phyloP scores from a whole-genome alignment of 345 rosid species.

The Anastatica hierochuntica region DNA sequence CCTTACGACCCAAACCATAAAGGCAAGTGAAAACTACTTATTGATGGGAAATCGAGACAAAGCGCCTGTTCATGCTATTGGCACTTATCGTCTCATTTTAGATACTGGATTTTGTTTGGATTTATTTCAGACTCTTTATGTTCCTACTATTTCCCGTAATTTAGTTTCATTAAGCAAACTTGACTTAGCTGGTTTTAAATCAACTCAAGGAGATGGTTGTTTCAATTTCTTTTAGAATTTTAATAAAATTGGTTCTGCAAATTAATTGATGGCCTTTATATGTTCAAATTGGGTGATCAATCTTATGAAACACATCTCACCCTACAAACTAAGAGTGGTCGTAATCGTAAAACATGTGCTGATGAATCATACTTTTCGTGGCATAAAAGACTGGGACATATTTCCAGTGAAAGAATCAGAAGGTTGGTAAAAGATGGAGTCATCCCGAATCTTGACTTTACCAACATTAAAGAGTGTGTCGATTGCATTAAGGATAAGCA shows the following conservation, averaged over 20 bases:
- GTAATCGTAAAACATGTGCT: neutral
- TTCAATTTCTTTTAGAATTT: neutral
- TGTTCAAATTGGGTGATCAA: neutral
- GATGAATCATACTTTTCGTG: neutral
- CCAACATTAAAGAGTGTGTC: neutral
- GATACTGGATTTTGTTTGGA: conserved; percentile 6
- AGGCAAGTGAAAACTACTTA: neutral
- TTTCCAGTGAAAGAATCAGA: neutral
- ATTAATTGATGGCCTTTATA: neutral
- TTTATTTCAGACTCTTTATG: neutral
- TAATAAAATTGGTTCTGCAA: neutral
- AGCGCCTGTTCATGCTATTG: neutral
- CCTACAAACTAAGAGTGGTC: neutral
- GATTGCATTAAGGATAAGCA: conserved; percentile 6
- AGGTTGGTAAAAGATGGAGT: neutral
- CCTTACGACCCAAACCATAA: neutral
- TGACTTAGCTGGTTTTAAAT: neutral
- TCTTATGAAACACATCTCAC: neutral
- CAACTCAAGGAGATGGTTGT: neutral
- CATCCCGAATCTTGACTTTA: neutral
- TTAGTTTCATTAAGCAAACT: conserved; percentile 2
- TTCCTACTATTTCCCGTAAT: neutral
- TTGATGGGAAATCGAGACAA: neutral
- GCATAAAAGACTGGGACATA: neutral
- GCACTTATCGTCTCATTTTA: neutral